Percentiles rank a stretch among this genome's conserved stretches.
Evolutionary conservation across 2,329 filamentous ascomycete genomes (phyloP).

Genomic region (Sphaerulina vaccinii): DNA sequence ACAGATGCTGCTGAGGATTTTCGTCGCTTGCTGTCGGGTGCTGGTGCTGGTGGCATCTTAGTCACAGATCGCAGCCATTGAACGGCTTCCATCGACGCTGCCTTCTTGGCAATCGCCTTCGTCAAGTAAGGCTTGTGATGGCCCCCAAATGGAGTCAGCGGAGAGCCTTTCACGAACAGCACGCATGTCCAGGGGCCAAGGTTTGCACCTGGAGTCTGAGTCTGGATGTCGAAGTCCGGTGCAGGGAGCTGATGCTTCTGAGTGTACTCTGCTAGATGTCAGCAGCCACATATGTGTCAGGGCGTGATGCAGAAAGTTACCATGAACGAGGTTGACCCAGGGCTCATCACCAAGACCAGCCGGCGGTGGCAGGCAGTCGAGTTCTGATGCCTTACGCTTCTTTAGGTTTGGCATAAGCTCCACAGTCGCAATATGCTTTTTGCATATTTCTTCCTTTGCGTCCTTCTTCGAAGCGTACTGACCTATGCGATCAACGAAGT

Average conservation of each 20-base stretch:
- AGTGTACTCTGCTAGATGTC: conserved; percentile 31
- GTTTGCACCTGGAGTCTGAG: conserved; percentile 36
- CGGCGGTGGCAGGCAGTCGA: conserved; percentile 1
- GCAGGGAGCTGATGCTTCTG: conserved; percentile 21
- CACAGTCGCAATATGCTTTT: conserved; percentile 18
- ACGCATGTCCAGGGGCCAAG: conserved; percentile 23
- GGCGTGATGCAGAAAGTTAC: conserved; percentile 13
- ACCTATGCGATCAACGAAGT: conserved; percentile 25
- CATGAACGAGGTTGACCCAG: conserved; percentile 42
- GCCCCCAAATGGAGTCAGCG: conserved; percentile 39
- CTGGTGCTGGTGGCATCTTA: conserved; percentile 20
- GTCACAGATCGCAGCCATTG: conserved; percentile 41
- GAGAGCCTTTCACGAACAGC: conserved; percentile 20
- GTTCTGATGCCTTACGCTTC: conserved; percentile 26
- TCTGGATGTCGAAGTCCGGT: conserved; percentile 41
- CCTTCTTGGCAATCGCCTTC: conserved; percentile 45
- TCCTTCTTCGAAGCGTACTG: conserved; percentile 43
- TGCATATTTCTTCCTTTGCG: conserved; percentile 43
- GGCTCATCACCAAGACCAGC: conserved; percentile 31
- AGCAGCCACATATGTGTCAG: not conserved
- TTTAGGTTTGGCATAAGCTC: conserved; percentile 20
- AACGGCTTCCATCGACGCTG: conserved; percentile 44
- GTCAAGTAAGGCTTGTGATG: conserved; percentile 34
- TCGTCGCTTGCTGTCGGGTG: conserved; percentile 14
- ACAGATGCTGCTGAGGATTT: conserved; percentile 22